Conservation (phyloP, 1,139 yeast genomes). For the Candida smagusa region DNA sequence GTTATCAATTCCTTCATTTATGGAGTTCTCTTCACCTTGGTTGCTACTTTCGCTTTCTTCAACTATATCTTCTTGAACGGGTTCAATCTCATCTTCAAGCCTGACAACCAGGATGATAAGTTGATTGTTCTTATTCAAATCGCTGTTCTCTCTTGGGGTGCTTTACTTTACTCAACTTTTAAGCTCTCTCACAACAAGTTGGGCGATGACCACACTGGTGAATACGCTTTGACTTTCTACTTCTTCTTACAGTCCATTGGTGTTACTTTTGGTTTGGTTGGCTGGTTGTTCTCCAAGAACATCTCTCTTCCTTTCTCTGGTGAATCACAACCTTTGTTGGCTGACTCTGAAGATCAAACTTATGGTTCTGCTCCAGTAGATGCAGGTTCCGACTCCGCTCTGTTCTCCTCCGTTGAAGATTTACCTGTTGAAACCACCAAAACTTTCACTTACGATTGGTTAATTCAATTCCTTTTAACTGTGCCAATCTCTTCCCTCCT, state of each 20-base stretch:
- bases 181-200: constrained; percentile 42
- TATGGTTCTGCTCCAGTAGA: constrained; percentile 23
- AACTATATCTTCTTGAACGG: constrained; percentile 57
- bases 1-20: constrained; percentile 55
- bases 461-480: constrained; percentile 61
- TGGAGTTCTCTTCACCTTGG: constrained; percentile 31
- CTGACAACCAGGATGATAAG: constrained; percentile 67
- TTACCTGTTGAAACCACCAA: constrained; percentile 21
- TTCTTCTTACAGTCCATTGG: constrained; percentile 52
- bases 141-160: constrained; percentile 55
- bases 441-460: constrained; percentile 73
- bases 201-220: constrained; percentile 58
- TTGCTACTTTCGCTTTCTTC: constrained; percentile 48
- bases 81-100: constrained; percentile 42
- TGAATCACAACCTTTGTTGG: constrained; percentile 30
- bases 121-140: constrained; percentile 60
- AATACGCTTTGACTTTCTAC: constrained; percentile 49
- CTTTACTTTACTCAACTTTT: constrained; percentile 40
- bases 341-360: constrained; percentile 11
- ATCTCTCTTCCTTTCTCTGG: background rate
- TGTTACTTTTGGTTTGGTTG: constrained; percentile 52
- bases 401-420: constrained; percentile 11
- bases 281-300: constrained; percentile 34
- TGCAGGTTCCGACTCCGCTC: constrained; percentile 12
- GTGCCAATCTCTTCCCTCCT: constrained; percentile 64